A percentile compares a stretch with the other conserved stretches of the same genome.
Conservation (phyloP, 345 rosid species). For the Populus euphratica region DNA sequence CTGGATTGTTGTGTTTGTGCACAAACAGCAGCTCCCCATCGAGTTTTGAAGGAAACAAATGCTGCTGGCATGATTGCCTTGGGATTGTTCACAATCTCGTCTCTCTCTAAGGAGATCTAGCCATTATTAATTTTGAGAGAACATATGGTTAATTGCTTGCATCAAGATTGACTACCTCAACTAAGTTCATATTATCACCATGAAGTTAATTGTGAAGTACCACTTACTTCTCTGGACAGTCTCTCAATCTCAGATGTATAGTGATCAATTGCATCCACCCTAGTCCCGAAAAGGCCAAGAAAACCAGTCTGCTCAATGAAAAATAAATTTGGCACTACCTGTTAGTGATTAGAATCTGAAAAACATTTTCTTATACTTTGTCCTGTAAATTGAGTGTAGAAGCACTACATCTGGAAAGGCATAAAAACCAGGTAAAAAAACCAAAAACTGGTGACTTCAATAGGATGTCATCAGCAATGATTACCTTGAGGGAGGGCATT, state of each 20-base stretch:
- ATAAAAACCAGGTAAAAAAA: neutral
- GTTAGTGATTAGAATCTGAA: conserved; percentile 12
- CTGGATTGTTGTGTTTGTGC: conserved; percentile 90
- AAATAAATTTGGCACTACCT: conserved; percentile 7
- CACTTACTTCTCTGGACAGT: conserved; percentile 52
- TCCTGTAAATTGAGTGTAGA: neutral
- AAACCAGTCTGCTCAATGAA: conserved; percentile 54
- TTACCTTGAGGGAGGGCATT: conserved; percentile 60
- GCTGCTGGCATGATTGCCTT: conserved; percentile 68
- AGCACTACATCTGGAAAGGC: neutral
- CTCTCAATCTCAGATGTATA: conserved; percentile 58
- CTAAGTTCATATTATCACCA: neutral
- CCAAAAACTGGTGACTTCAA: neutral
- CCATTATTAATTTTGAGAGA: conserved; percentile 3
- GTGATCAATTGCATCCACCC: conserved; percentile 71
- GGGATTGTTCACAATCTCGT: conserved; percentile 40
- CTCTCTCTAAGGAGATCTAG: conserved; percentile 71
- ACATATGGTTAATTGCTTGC: neutral
- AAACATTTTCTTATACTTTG: neutral
- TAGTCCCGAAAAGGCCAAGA: conserved; percentile 66
- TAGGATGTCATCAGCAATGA: neutral
- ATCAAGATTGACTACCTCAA: neutral
- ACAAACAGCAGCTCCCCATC: conserved; percentile 94
- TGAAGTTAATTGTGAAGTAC: neutral
- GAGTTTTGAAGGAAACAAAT: conserved; percentile 81